Evolutionary conservation across 805 yeast species (phyloP), one percentile per base, ranked within the genome.

Genomic region (Geotrichum ghanense): DNA sequence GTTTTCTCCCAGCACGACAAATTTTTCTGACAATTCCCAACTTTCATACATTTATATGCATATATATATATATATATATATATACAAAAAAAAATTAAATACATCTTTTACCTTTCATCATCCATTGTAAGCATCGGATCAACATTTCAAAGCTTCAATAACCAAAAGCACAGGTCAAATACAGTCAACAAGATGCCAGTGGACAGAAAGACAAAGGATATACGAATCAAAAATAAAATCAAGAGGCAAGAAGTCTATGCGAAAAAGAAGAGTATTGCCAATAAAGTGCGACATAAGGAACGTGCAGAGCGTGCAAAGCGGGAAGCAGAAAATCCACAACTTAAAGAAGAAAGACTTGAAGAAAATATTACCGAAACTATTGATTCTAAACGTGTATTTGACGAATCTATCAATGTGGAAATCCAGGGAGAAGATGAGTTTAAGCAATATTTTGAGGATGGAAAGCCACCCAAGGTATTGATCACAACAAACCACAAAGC

Each of bases 401-500:
- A 88, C 61, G 96, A 89, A 63, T 84, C 95, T 1, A 81, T 86
- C 16, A 63, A 62, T 22, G 58, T 63, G 14, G 68, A 62, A 41
- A 54, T 65, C 3, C 75, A 72, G 43, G 74, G 69, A 5, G 70
- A 58, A 27, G 73, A 79, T 50, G 70, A 67, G 56, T 84, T 84
- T 60, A 74, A 70, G 31, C 61, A 65, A 24, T 79, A 79, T 58
- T 83, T 82, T 58, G 37, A 31, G 16, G 67, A 68, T 20, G 71
- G 72, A 41, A 62, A 71, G 51, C 79, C 80, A 45, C 97, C 98
- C 42, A 92, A 92, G 63, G 83, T 92, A 42, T 71, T 92, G 47
- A 68, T 92, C 46, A 92, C 98, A 5, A 92, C 98, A 5, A 87
- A 80, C 64, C 85, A 85, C 35, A 73, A 79, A 55, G 96, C 97